Conservation (phyloP, 1,139 yeast genomes). For the Lipomyces yarrowii region DNA sequence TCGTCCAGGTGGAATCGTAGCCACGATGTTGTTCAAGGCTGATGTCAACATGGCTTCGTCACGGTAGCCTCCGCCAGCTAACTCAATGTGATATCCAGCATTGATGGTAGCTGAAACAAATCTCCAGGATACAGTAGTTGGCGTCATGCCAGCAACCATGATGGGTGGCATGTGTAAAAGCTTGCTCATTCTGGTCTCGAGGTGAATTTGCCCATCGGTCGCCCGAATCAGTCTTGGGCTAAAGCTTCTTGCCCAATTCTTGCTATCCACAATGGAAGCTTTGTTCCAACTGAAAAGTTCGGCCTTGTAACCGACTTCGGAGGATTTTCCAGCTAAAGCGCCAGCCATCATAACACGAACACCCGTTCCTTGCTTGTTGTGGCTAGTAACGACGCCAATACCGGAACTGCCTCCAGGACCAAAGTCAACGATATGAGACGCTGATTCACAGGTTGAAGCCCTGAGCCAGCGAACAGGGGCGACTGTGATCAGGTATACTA, state of each 20-base stretch:
- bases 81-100: constrained; percentile 95
- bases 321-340: constrained; percentile 73
- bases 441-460: constrained; percentile 69
- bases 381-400: constrained; percentile 90
- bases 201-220: constrained; percentile 61
- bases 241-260: constrained; percentile 87
- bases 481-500: constrained; percentile 79
- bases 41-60: constrained; percentile 65
- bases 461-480: constrained; percentile 93
- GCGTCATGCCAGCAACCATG: constrained; percentile 99
- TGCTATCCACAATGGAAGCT: constrained; percentile 72
- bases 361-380: constrained; percentile 99
- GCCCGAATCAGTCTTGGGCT: constrained; percentile 84
- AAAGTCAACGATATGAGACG: constrained; percentile 90
- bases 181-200: constrained; percentile 91
- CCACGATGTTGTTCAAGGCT: constrained; percentile 70
- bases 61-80: constrained; percentile 99
- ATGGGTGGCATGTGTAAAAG: constrained; percentile 93
- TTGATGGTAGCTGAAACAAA: constrained; percentile 91
- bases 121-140: constrained; percentile 92
- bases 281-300: constrained; percentile 79
- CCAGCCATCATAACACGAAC: constrained; percentile 93
- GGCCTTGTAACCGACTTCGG: constrained; percentile 93
- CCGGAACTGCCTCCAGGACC: constrained; percentile 99
- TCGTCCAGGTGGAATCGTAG: constrained; percentile 68